phyloP scores from a whole-genome alignment of 75 land plant genomes.

The Adiantum capillusveneris region DNA sequence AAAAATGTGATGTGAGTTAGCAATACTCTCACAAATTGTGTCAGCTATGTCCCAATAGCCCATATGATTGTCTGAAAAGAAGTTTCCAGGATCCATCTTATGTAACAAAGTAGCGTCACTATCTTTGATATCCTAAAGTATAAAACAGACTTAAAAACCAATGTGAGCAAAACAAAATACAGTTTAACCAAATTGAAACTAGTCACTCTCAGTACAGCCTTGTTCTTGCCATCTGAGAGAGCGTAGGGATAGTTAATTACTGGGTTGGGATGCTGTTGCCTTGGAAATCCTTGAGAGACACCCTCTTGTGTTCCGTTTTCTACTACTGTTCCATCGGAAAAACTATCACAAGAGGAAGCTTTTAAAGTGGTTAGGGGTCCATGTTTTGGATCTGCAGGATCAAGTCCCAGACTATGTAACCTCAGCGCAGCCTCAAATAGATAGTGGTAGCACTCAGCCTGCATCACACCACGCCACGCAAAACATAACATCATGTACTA shows the following conservation, averaged over 20 bases:
- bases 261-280: background rate
- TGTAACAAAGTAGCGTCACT: too few species aligned
- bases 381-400: constrained; percentile 86
- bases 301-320: background rate
- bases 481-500: background rate
- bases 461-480: constrained; percentile 12
- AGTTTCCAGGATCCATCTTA: too few species aligned
- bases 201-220: too few species aligned
- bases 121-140: too few species aligned
- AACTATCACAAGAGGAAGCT: background rate
- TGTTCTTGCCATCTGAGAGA: too few species aligned
- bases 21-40: too few species aligned
- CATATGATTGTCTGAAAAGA: too few species aligned
- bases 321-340: background rate
- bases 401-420: constrained; percentile 78
- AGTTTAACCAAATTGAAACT: too few species aligned
- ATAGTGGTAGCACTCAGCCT: constrained; percentile 99
- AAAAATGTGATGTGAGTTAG: too few species aligned
- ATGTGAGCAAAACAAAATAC: too few species aligned
- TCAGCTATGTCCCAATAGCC: too few species aligned
- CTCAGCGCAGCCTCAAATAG: constrained; percentile 94
- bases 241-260: background rate
- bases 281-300: background rate
- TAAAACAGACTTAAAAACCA: too few species aligned
- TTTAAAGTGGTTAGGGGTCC: constrained; percentile 36